A percentile compares a stretch with the other conserved stretches of the same genome.
Evolutionary conservation across 805 yeast genomes (phyloP).

Genomic region (Cyberlindnera xylosilytica): DNA sequence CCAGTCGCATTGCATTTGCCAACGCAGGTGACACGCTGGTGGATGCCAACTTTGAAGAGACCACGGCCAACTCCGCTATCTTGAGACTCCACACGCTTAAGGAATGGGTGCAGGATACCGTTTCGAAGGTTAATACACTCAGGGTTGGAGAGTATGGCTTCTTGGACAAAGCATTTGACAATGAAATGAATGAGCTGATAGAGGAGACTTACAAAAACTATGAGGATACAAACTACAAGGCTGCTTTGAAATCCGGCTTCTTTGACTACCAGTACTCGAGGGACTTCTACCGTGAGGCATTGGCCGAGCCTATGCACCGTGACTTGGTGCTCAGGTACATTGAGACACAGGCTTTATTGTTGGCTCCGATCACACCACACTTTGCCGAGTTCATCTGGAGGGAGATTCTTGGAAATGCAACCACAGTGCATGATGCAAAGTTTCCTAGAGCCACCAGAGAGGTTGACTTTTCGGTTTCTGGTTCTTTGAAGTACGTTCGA

Average conservation of each 20-base stretch:
- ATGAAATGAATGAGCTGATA: constrained; percentile 84
- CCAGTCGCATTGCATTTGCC: constrained; percentile 94
- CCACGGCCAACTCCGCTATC: constrained; percentile 96
- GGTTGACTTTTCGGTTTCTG: constrained; percentile 55
- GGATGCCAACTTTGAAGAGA: constrained; percentile 97
- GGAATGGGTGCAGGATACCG: constrained; percentile 90
- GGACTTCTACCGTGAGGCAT: constrained; percentile 89
- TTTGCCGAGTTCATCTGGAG: constrained; percentile 87
- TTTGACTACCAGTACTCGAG: constrained; percentile 94
- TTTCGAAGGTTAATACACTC: constrained; percentile 47
- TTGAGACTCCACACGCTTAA: constrained; percentile 86
- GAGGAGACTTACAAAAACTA: constrained; percentile 72
- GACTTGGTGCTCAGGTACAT: constrained; percentile 80
- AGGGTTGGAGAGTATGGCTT: constrained; percentile 56
- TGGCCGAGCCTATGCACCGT: constrained; percentile 68
- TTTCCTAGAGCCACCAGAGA: constrained; percentile 80
- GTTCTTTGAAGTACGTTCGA: constrained; percentile 77
- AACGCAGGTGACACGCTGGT: constrained; percentile 98
- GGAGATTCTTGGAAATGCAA: constrained; percentile 67
- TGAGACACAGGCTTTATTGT: constrained; percentile 77
- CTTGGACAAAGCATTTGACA: constrained; percentile 87
- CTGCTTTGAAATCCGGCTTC: constrained; percentile 85
- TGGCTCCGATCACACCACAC: constrained; percentile 95
- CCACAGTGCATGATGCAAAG: constrained; percentile 65
- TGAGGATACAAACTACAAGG: constrained; percentile 72